These are phyloP conservation scores for Galerina marginata DNA, from an alignment of 768 basidiomycete genomes.

Conservation along the genomic window DNA sequence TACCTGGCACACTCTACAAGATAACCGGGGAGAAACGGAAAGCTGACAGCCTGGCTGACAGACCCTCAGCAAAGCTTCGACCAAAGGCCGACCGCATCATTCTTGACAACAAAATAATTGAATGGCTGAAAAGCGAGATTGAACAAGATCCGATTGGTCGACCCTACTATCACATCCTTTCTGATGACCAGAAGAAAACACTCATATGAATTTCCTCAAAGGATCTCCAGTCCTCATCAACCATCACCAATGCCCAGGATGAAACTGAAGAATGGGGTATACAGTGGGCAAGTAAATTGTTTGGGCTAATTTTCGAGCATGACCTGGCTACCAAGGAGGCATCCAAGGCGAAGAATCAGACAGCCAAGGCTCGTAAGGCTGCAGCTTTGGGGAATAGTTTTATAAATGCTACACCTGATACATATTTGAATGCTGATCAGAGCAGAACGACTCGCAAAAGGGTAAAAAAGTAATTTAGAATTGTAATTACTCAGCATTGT, in stretches of 20 bases:
- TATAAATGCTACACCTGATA: not conserved
- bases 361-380: not conserved
- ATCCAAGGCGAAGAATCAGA: not conserved
- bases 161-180: slow-evolving; percentile 26
- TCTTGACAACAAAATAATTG: slow-evolving; percentile 20
- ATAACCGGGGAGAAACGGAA: not conserved
- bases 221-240: slow-evolving; percentile 1
- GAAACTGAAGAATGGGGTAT: slow-evolving; percentile 28
- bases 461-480: not conserved
- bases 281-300: slow-evolving; percentile 23
- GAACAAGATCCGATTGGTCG: slow-evolving; percentile 14
- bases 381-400: too few species aligned
- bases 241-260: slow-evolving; percentile 17
- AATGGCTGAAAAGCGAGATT: slow-evolving; percentile 22
- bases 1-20: slow-evolving; percentile 8
- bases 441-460: not conserved
- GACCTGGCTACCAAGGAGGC: not conserved
- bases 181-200: not conserved
- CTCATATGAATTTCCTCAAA: slow-evolving; percentile 18
- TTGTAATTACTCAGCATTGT: not conserved
- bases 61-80: slow-evolving; percentile 9
- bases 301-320: slow-evolving; percentile 12
- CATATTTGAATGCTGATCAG: not conserved
- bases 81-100: slow-evolving; percentile 10
- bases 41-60: not conserved